These are phyloP conservation scores for Aulographum hederae DNA, from an alignment of 2,329 filamentous ascomycete genomes.

Conservation along the genomic window DNA sequence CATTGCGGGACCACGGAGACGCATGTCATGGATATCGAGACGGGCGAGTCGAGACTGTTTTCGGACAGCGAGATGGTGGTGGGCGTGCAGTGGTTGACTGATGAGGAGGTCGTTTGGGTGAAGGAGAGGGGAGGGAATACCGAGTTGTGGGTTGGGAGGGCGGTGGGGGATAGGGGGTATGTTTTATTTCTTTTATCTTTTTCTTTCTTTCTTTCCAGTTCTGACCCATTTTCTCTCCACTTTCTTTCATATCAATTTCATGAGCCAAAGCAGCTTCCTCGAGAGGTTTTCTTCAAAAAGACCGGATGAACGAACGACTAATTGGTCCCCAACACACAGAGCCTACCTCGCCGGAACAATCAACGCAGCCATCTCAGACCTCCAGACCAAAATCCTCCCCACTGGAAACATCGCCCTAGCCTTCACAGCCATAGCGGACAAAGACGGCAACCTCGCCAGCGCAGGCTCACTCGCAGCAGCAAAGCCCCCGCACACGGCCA, in stretches of 20 bases:
- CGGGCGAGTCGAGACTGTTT: background rate
- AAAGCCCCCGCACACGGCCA: background rate
- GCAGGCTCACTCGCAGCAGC: background rate
- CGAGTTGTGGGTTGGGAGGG: background rate
- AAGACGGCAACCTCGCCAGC: background rate
- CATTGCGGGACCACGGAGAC: background rate
- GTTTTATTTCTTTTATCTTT: background rate
- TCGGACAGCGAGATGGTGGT: background rate
- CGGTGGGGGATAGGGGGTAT: background rate
- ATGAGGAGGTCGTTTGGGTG: background rate
- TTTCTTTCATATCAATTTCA: too few species aligned
- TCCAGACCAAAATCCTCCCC: background rate
- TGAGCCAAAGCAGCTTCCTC: too few species aligned
- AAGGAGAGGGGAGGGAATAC: background rate
- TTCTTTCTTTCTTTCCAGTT: too few species aligned
- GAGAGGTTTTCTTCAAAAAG: too few species aligned
- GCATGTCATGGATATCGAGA: background rate
- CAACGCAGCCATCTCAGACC: background rate
- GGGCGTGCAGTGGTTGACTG: too few species aligned
- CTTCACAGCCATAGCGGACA: background rate
- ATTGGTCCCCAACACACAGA: too few species aligned
- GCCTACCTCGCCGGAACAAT: background rate
- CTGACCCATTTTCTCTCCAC: too few species aligned
- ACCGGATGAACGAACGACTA: too few species aligned
- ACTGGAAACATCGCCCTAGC: background rate